Base-by-base conservation (phyloP, 352 stramenopile species). In the Phytopythium chamaehyphon region DNA sequence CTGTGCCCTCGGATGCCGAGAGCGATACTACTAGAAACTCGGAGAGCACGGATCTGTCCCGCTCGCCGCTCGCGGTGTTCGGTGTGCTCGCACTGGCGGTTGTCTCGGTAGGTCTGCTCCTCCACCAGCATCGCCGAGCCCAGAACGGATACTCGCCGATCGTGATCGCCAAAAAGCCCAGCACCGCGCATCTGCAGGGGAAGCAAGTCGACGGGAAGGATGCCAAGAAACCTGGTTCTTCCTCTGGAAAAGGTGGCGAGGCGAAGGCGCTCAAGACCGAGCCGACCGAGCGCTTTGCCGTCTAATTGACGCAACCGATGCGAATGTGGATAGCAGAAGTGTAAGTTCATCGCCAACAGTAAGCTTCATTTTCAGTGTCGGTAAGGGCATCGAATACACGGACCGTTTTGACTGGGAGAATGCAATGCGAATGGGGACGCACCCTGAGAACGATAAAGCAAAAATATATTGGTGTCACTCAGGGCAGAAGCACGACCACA, bases 61-160 rank as follows among this genome's bases (percentile, higher is more conserved):
- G 69, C 21, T 80, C 64, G 2, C 58, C 62, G 1, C 43, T 72
- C 11, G 64, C 50, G 16, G 57, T 83, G 36, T 69, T 81, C 24
- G 69, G 67, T n/a, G 66, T 76, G 28, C 64, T 80, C 11, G 67
- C 65, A 0, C 73, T 62, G 0, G 71, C 57, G 6, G 59, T 71
- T 6, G 47, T 84, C 45, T 74, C 69, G 6, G 50, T 89, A 18
- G 78, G 71, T 6, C 44, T 87, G 33, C 57, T 86, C 7, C 60
- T 86, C 43, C 74, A 85, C 19, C 68, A 87, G 15, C 73, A 69
- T 21, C 71, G 63, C 28, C 74, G 77, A 8, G 56, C 76, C 6
- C 66, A 84, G 37, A 87, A 87, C 56, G 78, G 78, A 22, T 89
- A 89, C 31, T 69, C 73, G 5, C 77, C 69, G 3, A 84, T 81